Conservation (phyloP, 2,329 filamentous ascomycete genomes). For the Pseudogymnoascus sp. region DNA sequence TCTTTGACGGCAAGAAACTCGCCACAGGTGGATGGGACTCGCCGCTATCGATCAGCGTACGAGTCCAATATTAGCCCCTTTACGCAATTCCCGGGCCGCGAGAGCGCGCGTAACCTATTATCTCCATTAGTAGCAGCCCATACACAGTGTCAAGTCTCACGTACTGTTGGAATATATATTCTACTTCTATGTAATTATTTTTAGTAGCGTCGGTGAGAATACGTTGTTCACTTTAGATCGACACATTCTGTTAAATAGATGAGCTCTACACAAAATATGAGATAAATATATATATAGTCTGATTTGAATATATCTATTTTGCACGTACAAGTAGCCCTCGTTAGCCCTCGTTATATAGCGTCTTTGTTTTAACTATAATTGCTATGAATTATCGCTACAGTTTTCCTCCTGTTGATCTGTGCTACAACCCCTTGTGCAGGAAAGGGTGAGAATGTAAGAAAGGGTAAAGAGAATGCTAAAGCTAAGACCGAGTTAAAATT, state of each 20-base stretch:
- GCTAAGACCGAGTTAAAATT: background rate
- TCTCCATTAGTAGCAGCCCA: background rate
- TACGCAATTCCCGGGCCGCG: constrained; percentile 87
- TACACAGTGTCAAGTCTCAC: background rate
- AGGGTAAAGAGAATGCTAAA: no score
- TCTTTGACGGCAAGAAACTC: constrained; percentile 25
- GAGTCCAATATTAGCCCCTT: constrained; percentile 95
- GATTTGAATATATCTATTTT: no score
- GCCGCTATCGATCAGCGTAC: constrained; percentile 85
- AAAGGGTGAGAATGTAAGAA: background rate
- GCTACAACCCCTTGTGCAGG: background rate
- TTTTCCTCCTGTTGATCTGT: no score
- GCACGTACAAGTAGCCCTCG: no score
- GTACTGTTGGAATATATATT: background rate
- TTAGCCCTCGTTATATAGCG: no score
- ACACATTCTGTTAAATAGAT: background rate
- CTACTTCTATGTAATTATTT: background rate
- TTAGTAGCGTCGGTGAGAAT: background rate
- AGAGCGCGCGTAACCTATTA: constrained; percentile 50
- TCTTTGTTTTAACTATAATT: no score
- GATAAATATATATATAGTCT: no score
- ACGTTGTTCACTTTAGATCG: background rate
- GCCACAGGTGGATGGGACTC: constrained; percentile 56
- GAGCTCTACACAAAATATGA: background rate
- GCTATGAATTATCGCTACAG: no score